Percentiles rank a stretch among this genome's conserved stretches.
Conservation (phyloP, 176 grass and related monocot genomes). For the Hordeum vulgare region DNA sequence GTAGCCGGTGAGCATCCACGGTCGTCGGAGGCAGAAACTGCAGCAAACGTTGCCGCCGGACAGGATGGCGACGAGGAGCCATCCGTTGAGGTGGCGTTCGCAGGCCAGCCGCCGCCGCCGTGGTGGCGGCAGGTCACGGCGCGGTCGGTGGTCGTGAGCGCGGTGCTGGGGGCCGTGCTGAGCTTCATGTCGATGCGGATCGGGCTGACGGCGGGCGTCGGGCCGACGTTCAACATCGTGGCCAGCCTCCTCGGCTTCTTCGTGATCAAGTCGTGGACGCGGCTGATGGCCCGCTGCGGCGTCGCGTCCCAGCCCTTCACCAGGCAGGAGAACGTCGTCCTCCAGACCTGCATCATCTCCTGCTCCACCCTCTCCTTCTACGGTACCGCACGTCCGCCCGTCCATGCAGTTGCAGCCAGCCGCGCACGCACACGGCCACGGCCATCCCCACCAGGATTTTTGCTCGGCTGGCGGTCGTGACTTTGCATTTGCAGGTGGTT, state of each 20-base stretch:
- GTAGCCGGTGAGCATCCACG: background rate
- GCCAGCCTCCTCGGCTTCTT: slow-evolving; percentile 44
- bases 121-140: slow-evolving; percentile 49
- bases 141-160: slow-evolving; percentile 20
- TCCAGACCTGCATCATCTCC: slow-evolving; percentile 42
- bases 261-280: slow-evolving; percentile 26
- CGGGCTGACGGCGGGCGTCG: slow-evolving; percentile 27
- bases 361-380: slow-evolving; percentile 27
- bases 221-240: slow-evolving; percentile 46
- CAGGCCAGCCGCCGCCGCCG: background rate
- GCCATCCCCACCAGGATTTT: background rate
- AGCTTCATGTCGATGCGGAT: slow-evolving; percentile 53
- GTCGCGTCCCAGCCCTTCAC: slow-evolving; percentile 25
- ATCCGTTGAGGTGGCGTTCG: slow-evolving; percentile 38
- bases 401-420: background rate
- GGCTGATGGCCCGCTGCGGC: slow-evolving; percentile 17
- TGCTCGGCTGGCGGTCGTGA: background rate
- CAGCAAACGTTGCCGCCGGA: background rate
- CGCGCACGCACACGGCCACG: background rate
- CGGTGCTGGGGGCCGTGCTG: slow-evolving; percentile 22
- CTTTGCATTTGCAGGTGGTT: slow-evolving; percentile 22
- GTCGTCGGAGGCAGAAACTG: background rate
- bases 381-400: background rate
- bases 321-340: slow-evolving; percentile 36
- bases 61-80: background rate